Conservation (phyloP, 371 early-diverging fungal species). For the Dentiscutata heterogama region DNA sequence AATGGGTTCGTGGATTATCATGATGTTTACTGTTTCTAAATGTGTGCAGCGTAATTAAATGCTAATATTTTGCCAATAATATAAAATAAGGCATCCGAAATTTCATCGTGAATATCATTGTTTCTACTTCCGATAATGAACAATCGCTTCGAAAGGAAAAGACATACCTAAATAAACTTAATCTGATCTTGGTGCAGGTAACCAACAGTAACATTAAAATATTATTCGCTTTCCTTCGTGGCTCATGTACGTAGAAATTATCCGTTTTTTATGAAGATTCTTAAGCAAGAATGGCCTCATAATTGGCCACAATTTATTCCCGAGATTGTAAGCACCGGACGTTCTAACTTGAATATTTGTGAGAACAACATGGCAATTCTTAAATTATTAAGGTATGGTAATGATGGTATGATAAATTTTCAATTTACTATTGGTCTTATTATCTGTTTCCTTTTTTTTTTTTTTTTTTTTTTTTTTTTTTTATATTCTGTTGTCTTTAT, state of each 20-base stretch:
- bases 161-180: conserved; percentile 89
- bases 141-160: conserved; percentile 72
- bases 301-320: conserved; percentile 99
- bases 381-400: conserved; percentile 86
- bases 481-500: neutral
- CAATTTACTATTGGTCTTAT: neutral
- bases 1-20: conserved; percentile 67
- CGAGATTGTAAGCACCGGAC: conserved; percentile 96
- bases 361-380: conserved; percentile 99
- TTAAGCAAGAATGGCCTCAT: conserved; percentile 99
- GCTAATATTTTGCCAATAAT: neutral
- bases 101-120: conserved; percentile 90
- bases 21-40: neutral
- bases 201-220: neutral
- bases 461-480: neutral
- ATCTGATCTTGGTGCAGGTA: conserved; percentile 96
- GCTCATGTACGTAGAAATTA: neutral
- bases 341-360: conserved; percentile 92
- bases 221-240: neutral
- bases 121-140: conserved; percentile 91
- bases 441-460: neutral
- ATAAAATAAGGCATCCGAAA: conserved; percentile 85
- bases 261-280: conserved; percentile 72
- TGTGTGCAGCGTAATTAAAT: neutral
- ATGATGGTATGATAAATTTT: conserved; percentile 6